Evolutionary conservation across 345 rosid genomes (phyloP), one percentile per base, ranked within the genome.

Genomic region (Euphorbia tirucalli): DNA sequence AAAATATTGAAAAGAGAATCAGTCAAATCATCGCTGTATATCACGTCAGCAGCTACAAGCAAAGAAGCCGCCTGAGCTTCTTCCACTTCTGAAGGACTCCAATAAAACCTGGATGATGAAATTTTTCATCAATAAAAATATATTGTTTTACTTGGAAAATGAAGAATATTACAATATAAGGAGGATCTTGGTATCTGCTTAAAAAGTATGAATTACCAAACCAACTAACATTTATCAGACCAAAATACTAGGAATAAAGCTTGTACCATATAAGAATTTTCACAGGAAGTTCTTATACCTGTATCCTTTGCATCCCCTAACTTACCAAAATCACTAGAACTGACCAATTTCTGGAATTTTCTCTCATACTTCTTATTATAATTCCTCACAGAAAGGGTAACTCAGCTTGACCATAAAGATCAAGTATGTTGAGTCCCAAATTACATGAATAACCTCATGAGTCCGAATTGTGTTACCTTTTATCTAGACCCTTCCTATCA

Each of bases 31-130:
- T 87, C 88, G 30, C 86, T 83, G 78, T 89, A 89, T 67, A 87
- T 85, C 18, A 89, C 93, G 76, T 85, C 91, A 56, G 91, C 93
- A 76, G 93, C 89, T 39, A 89, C 28, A 70, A 89, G 83, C 66
- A 89, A 54, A 46, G 85, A 77, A 72, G 86, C 87, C 43, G 71
- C 74, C 76, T 79, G 76, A 24, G 83, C 82, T 78, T 84, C 89
- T 82, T 84, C 86, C 50, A 87, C 65, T 68, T 89, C 87, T 9
- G 73, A 46, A 37, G 79, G 64, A 30, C 70, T 85, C 91, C 93
- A 89, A 56, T 76, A 79, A 64, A 79, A 79, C 71, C 88, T 87
- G 65, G 66, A 66, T 22, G 30, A 76, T 71, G 31, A 65, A 21
- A 44, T 46, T 50, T 54, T 66, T 54, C 24, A 11, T 64, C 24